Conservation (phyloP, 2,329 filamentous ascomycete species). For the Calonectria hongkongensis region DNA sequence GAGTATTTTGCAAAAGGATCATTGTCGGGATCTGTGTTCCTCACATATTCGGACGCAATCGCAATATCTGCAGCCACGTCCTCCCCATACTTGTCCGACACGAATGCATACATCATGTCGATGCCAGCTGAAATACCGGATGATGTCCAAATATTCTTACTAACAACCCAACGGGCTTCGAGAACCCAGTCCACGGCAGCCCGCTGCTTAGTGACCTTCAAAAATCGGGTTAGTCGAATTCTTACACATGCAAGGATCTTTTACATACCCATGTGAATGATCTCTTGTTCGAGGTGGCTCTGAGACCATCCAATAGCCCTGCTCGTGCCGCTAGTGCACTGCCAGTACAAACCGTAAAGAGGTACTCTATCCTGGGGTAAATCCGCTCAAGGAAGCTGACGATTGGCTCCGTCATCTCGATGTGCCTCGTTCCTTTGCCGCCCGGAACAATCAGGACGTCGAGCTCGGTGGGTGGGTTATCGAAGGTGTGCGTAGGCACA, state of each 20-base stretch:
- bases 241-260: not conserved
- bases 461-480: slow-evolving; percentile 58
- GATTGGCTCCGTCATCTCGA: slow-evolving; percentile 48
- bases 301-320: slow-evolving; percentile 73
- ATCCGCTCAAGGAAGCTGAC: slow-evolving; percentile 64
- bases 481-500: slow-evolving; percentile 62
- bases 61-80: slow-evolving; percentile 69
- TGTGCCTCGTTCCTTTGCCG: slow-evolving; percentile 57
- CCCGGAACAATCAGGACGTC: slow-evolving; percentile 64
- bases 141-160: slow-evolving; percentile 77
- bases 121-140: slow-evolving; percentile 72
- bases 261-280: slow-evolving; percentile 61
- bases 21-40: slow-evolving; percentile 67
- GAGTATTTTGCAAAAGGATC: slow-evolving; percentile 72
- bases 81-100: slow-evolving; percentile 67
- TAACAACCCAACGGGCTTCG: slow-evolving; percentile 75
- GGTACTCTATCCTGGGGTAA: slow-evolving; percentile 67
- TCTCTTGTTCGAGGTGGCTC: slow-evolving; percentile 77
- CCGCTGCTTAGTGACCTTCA: slow-evolving; percentile 61
- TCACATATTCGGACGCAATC: slow-evolving; percentile 74
- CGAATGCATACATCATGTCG: slow-evolving; percentile 61
- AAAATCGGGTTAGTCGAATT: slow-evolving; percentile 2
- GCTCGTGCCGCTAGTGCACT: slow-evolving; percentile 71
- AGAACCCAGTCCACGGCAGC: slow-evolving; percentile 72
- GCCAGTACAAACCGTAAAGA: slow-evolving; percentile 80